Base-by-base conservation (phyloP, 768 basidiomycete genomes). In the Favolaschia claudopus region DNA sequence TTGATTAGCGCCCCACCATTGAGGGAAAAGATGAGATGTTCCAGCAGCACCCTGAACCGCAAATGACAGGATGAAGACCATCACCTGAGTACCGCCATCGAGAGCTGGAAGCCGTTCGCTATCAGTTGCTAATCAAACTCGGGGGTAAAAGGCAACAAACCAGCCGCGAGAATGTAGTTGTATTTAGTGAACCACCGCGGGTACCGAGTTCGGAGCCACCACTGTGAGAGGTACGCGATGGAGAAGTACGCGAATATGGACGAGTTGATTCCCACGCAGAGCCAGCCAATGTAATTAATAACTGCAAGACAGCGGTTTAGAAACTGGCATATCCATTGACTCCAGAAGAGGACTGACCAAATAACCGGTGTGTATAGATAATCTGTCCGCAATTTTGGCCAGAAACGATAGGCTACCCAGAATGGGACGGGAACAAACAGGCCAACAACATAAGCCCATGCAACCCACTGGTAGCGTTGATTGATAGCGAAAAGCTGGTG, bases 1-100 rank as follows among this genome's bases (percentile, higher is more conserved):
- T 60, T 85, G 83, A 64, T 86, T 83, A 12, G 83, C 84, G 5
- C 82, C 83, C 85, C 84, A 85, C 85, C 83, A 85, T 62, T 72
- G 68, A 10, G 84, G 82, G 75, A 85, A 85, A 22, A 79, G 66
- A 62, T 84, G 79, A 0, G 82, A 67, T 14, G 70, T 68, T 3
- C 85, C 83, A 13, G 77, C 75, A 4, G 80, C 85, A 20, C 85
- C 85, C 53, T 81, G 80, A 4, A 86, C 82, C 0, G 82, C 64
- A 72, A 84, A 69, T 1, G 84, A 83, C 9, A 81, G 72, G 19
- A 85, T 73, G 69, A 83, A 83, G 29, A 82, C 77, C 84, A 86
- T 86, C 17, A 85, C 82, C 68, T 84, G 76, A 5, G 75, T 76
- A 53, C 76, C 76, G 50, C 76, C 74, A 42, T 73, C 76, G 43